Percentiles rank a stretch among this genome's conserved stretches.
These are phyloP conservation scores for Leccinum fuscescens DNA, from an alignment of 1,284 basidiomycete species.

Conservation along the genomic window DNA sequence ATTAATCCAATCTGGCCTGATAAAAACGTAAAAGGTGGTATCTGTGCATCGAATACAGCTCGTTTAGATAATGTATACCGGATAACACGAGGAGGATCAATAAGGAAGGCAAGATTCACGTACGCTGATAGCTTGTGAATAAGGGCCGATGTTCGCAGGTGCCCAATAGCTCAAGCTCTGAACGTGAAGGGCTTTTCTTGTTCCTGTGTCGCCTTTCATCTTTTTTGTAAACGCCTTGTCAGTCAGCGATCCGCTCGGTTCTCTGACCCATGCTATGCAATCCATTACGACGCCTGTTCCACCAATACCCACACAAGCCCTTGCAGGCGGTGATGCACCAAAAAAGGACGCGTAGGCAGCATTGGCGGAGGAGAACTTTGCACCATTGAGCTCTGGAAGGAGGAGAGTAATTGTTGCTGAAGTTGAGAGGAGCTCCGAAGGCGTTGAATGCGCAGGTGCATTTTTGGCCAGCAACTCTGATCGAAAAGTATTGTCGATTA, in stretches of 20 bases:
- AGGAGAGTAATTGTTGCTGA: slow-evolving; percentile 82
- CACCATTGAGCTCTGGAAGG: slow-evolving; percentile 73
- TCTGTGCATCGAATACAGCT: slow-evolving; percentile 41
- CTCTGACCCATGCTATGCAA: slow-evolving; percentile 58
- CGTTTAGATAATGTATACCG: not conserved
- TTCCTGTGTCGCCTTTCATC: slow-evolving; percentile 21
- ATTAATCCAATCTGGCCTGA: slow-evolving; percentile 95
- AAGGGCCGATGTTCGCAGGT: slow-evolving; percentile 98
- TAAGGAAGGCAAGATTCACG: slow-evolving; percentile 28
- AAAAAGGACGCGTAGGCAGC: slow-evolving; percentile 78
- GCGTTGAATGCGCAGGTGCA: not conserved
- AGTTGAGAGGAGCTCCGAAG: slow-evolving; percentile 46
- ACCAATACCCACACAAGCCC: slow-evolving; percentile 83
- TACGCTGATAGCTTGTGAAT: slow-evolving; percentile 89
- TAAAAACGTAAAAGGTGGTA: slow-evolving; percentile 73
- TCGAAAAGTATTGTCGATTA: slow-evolving; percentile 4
- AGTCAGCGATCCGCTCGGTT: slow-evolving; percentile 23
- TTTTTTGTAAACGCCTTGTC: slow-evolving; percentile 29
- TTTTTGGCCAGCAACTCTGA: slow-evolving; percentile 15
- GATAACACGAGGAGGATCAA: slow-evolving; percentile 3
- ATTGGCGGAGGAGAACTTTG: slow-evolving; percentile 72
- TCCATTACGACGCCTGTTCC: slow-evolving; percentile 69
- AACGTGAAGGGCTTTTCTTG: slow-evolving; percentile 82
- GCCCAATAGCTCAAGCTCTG: slow-evolving; percentile 98
- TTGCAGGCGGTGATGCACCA: slow-evolving; percentile 87